These are phyloP conservation scores for Linum usitatissimum DNA, from an alignment of 345 rosid genomes.

Conservation along the genomic window DNA sequence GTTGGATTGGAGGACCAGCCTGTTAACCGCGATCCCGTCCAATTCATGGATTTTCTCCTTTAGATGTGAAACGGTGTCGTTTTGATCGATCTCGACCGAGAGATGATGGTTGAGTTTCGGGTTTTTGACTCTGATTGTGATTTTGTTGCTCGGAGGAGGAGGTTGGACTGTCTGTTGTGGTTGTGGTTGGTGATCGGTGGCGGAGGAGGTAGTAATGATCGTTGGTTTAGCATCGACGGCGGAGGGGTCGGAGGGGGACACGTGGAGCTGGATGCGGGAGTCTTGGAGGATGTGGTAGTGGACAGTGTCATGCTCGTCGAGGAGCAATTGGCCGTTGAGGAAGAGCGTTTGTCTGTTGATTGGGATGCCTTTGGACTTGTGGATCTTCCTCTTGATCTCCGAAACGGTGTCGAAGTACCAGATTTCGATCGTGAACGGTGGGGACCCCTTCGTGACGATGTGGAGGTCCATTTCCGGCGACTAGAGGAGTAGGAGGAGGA, in stretches of 20 bases:
- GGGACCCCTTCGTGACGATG: constrained; percentile 44
- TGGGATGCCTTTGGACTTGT: constrained; percentile 55
- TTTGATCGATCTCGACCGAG: constrained; percentile 19
- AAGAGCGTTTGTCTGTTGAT: constrained; percentile 42
- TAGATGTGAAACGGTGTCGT: constrained; percentile 24
- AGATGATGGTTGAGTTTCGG: constrained; percentile 24
- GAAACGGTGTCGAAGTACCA: constrained; percentile 64
- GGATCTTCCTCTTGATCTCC: constrained; percentile 66
- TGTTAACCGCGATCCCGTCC: constrained; percentile 24
- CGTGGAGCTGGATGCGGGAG: constrained; percentile 45
- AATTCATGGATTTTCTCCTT: constrained; percentile 36
- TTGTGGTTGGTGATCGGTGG: constrained; percentile 33
- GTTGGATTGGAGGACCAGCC: constrained; percentile 19
- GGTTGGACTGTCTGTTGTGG: constrained; percentile 36
- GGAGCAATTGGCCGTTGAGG: constrained; percentile 53
- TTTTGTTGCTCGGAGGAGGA: constrained; percentile 44
- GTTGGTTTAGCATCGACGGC: not conserved
- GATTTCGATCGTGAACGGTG: constrained; percentile 58
- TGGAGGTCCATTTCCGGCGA: constrained; percentile 43
- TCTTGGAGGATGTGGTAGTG: constrained; percentile 44
- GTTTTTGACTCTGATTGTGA: not conserved
- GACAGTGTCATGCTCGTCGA: constrained; percentile 46
- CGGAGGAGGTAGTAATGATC: not conserved
- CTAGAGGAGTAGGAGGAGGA: not conserved
- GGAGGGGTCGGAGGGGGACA: constrained; percentile 13